Base-by-base conservation (phyloP, 768 basidiomycete species). In the Naganishia vaughanmartiniae region DNA sequence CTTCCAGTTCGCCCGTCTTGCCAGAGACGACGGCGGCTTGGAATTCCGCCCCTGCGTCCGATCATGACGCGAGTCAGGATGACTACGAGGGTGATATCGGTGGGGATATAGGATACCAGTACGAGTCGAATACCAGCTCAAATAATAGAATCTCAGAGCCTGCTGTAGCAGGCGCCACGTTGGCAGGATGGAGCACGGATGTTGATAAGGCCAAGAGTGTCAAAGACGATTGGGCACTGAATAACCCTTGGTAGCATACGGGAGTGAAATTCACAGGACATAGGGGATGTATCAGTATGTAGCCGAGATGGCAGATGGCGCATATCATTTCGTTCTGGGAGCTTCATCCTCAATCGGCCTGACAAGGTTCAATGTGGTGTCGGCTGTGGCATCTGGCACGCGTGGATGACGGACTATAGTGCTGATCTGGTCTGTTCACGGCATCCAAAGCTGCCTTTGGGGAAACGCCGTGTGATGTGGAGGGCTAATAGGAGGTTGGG, bases 191-290 rank as follows among this genome's bases (percentile, higher is more conserved):
- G 70, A 48, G 56, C 36, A 42, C 24, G 54, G 19, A 56, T 56
- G 39, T 69, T 71, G 26, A 70, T 53, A 67, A 67, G 69, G 28
- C 54, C 12, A 73, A 70, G 67, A 75, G 72, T 26, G 65, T 73
- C 12, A 76, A 76, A 28, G 75, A 77, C 15, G 66, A 75, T 26
- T 72, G 71, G 73, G 76, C 78, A n/a, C 70, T 71, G 30, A 75
- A 73, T 60, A 79, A 78, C 66, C 77, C 77, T 11, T 78, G 77
- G 77, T 78, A 73, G 54, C 5, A 15, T 42, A 15, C 14, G 17
- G 7, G 42, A 9, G 17, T 7, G 4, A 15, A 15, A 11, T 15
- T 42, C 15, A 2, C 9, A 15, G 42, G 42, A 42, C 42, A 42
- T 15, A 42, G 42, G 42, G 42, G 42, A 42, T 42, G 42, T 42